Evolutionary conservation across 2,329 filamentous ascomycete genomes (phyloP).

Genomic region (Nothomitra cinnamomea): DNA sequence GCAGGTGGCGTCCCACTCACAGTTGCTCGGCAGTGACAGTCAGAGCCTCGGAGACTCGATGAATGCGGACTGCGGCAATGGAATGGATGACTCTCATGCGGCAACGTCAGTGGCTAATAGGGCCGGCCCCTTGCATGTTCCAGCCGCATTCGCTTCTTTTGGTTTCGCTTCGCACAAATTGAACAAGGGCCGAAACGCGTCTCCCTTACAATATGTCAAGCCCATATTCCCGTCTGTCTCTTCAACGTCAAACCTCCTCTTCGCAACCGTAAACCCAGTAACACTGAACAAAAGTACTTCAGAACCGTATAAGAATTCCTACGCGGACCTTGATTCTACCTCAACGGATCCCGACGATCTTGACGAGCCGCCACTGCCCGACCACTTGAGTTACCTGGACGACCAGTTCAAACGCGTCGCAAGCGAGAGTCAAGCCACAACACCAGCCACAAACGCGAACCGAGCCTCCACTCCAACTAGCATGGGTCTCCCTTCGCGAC

Average conservation of each 20-base stretch:
- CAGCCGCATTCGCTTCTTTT: not conserved
- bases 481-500: not conserved
- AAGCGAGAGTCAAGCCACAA: not conserved
- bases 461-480: not conserved
- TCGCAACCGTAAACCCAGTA: not conserved
- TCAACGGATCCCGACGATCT: not conserved
- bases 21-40: no score
- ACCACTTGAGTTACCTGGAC: not conserved
- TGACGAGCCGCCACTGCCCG: not conserved
- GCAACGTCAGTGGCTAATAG: no score
- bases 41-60: no score
- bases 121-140: no score
- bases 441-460: not conserved
- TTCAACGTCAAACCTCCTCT: not conserved
- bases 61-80: no score
- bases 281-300: not conserved
- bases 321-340: not conserved
- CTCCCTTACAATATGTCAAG: no score
- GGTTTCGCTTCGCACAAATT: slow-evolving; percentile 4
- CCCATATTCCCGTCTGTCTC: not conserved
- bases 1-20: no score
- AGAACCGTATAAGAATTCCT: not conserved
- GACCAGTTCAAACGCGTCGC: not conserved
- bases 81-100: no score
- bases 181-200: no score